Evolutionary conservation across 73 alveolate genomes (phyloP), one percentile per base, ranked within the genome.

Genomic region (Paramecium pentaurelia): DNA sequence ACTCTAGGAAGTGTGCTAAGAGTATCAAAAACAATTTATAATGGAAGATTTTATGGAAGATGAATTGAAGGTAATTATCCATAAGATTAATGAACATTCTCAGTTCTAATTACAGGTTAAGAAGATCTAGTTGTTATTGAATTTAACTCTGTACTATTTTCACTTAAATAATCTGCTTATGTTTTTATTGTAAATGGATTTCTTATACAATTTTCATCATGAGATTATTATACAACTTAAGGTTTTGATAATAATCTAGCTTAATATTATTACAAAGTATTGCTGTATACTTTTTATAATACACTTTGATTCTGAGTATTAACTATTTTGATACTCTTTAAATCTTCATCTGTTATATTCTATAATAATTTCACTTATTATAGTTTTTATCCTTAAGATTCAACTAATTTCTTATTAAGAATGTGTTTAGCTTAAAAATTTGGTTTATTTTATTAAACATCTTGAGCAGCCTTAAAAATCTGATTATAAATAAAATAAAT

Each of bases 241-340:
- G 87, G 87, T 37, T 73, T 36, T 28, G 37, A 37, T 32, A 73
- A 38, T 73, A 73, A n/a, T 73, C 87, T 73, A 4, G 87, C 87
- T 73, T 73, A 73, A 73, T 73, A 73, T 36, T 73, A 73, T 73
- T 73, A 12, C 8, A 73, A 44, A 14, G 87, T 73, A 37, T 73
- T 73, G 87, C 87, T 73, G n/a, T 73, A 73, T 1, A 73, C 87
- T 73, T 44, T 73, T 73, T 36, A 36, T 38, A 73, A 73, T 14
- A 73, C 47, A 73, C 47, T 32, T 73, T 73, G 18, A 73, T 73
- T 73, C 28, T 36, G 37, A 37, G 87, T 22, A 73, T 36, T 32
- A 30, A 40, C 60, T 73, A 16, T 8, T 36, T 25, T 37, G 4
- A 22, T 36, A 11, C 47, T 64, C 47, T 27, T 32, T 12, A 64